Percentiles rank a stretch among this genome's conserved stretches.
Evolutionary conservation across 176 grass and related monocot species (phyloP).

Genomic region (Alloteropsis semialata): DNA sequence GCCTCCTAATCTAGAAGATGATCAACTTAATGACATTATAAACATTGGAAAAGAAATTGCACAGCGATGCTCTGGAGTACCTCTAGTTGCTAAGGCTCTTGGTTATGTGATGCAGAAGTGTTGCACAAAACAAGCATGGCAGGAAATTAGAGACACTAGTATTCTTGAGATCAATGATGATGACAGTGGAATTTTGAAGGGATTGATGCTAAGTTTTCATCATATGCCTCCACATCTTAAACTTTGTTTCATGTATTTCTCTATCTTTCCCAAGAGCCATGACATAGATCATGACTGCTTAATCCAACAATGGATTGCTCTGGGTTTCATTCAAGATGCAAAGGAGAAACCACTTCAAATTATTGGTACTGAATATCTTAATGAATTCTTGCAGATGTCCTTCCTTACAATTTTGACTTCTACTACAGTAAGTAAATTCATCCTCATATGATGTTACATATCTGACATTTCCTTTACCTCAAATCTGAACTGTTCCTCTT

Average conservation of each 20-base stretch:
- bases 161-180: constrained; percentile 4
- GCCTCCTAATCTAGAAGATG: not conserved
- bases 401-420: not conserved
- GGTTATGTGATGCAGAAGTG: constrained; percentile 36
- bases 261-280: constrained; percentile 46
- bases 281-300: constrained; percentile 44
- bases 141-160: constrained; percentile 17
- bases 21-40: not conserved
- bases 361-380: not conserved
- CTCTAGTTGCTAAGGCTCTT: constrained; percentile 41
- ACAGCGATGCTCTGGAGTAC: constrained; percentile 32
- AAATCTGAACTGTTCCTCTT: not conserved
- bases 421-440: not conserved
- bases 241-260: constrained; percentile 55
- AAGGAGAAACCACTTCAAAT: not conserved
- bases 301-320: constrained; percentile 37
- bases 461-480: no score
- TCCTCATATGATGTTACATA: not conserved
- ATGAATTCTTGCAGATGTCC: not conserved
- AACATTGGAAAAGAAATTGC: constrained; percentile 36
- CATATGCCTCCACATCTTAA: constrained; percentile 37
- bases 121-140: constrained; percentile 18
- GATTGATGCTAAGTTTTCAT: constrained; percentile 36
- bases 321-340: not conserved
- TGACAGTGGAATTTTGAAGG: not conserved